Base-by-base conservation (phyloP, 345 rosid genomes). In the Populus simonii region DNA sequence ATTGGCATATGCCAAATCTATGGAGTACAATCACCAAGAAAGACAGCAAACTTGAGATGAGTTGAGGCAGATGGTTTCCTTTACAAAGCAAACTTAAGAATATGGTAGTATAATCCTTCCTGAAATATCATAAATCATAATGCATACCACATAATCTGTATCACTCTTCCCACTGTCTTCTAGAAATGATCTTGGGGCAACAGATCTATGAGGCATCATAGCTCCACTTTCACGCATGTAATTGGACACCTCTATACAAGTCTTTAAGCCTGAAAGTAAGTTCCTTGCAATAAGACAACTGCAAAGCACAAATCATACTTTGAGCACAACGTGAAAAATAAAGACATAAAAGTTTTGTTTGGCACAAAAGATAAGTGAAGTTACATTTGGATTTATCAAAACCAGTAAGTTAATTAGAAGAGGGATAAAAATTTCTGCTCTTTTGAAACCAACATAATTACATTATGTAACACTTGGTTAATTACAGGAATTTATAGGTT, bases 231-330 rank as follows among this genome's bases (percentile, higher is more conserved):
- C 91, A 78, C 86, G 86, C 99, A 93, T 96, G 91, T 91, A 93
- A 77, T 71, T 87, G 18, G 90, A 90, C 68, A 96, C 94, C 82
- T 96, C 99, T 75, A 87, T 79, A 84, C 99, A 96, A 86, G 96
- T 90, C 91, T 90, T 96, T 87, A 96, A 87, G 83, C 99, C 99
- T 84, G 92, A 90, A 80, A 96, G 99, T 77, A 96, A 79, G 85
- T 96, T 96, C 83, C 97, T 93, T 67, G 99, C 94, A 71, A 96
- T 96, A 82, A 96, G 98, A 87, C 99, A 96, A 84, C 99, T 96
- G 93, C 82, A 83, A 74, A 80, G 70, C 69, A 69, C 80, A 71
- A 68, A 66, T 23, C 11, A 65, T 75, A 76, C 70, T 78, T 20
- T 20, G 71, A 29, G 57, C 29, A 55, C 36, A 39, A 36, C 35